A percentile compares a stretch with the other conserved stretches of the same genome.
These are phyloP conservation scores for Kalaharituber pfeilii DNA, from an alignment of 2,329 filamentous ascomycete species.

Conservation along the genomic window DNA sequence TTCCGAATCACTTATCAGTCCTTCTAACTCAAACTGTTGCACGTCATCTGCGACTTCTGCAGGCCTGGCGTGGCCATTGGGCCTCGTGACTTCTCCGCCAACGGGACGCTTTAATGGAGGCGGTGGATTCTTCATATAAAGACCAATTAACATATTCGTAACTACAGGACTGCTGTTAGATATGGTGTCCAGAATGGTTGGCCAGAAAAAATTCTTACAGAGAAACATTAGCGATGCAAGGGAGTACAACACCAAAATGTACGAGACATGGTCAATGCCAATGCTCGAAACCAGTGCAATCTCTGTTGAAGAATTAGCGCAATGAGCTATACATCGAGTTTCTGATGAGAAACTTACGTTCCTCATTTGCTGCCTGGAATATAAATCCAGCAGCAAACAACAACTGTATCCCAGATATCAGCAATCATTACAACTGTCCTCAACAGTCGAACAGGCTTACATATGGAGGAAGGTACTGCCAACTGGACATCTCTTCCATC, in stretches of 20 bases:
- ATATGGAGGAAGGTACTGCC: constrained; percentile 53
- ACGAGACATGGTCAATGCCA: constrained; percentile 72
- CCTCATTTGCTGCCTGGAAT: constrained; percentile 94
- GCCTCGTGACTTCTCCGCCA: constrained; percentile 8
- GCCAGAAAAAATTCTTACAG: constrained; percentile 34
- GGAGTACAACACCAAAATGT: constrained; percentile 80
- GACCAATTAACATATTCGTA: constrained; percentile 11
- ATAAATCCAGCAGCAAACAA: constrained; percentile 83
- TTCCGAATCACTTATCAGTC: constrained; percentile 76
- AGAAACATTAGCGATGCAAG: constrained; percentile 81
- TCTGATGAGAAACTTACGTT: constrained; percentile 38
- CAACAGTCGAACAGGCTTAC: constrained; percentile 41
- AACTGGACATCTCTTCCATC: constrained; percentile 56
- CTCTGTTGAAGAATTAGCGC: constrained; percentile 5
- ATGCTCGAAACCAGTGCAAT: constrained; percentile 61
- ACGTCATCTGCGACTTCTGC: constrained; percentile 53
- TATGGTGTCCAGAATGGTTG: no score
- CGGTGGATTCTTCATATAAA: constrained; percentile 6
- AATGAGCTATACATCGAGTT: not conserved
- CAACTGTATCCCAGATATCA: constrained; percentile 38
- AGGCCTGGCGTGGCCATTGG: constrained; percentile 29
- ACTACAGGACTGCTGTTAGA: constrained; percentile 3
- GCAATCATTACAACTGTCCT: not conserved
- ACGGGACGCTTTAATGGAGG: not conserved
- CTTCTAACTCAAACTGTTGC: constrained; percentile 85